These are phyloP conservation scores for Chloromonas sp. DNA, from an alignment of 163 green algal species.

Conservation along the genomic window DNA sequence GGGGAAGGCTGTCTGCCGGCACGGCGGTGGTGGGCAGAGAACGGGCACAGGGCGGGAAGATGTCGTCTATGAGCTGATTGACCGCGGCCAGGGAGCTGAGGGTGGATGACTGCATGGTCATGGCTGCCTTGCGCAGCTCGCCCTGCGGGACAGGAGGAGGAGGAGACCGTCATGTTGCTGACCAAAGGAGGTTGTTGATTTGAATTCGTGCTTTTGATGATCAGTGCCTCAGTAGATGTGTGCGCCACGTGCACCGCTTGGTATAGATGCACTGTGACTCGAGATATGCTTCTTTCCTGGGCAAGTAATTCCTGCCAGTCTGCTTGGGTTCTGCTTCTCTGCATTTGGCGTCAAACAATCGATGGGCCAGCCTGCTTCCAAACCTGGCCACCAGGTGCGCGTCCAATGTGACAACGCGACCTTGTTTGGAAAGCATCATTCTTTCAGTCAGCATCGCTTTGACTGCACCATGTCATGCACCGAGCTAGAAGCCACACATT, in stretches of 20 bases:
- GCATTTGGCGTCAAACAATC: no score
- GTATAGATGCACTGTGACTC: not conserved
- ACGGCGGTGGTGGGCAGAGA: not conserved
- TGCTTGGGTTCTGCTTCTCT: not conserved
- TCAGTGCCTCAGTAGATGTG: no score
- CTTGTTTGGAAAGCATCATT: no score
- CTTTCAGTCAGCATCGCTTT: no score
- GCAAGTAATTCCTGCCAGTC: not conserved
- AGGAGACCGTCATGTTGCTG: not conserved
- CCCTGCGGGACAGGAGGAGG: constrained; percentile 7
- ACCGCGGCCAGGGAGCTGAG: constrained; percentile 47
- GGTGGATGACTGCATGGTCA: constrained; percentile 25
- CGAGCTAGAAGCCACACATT: no score
- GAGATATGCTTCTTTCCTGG: not conserved
- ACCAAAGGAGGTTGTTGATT: not conserved
- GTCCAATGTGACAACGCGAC: no score
- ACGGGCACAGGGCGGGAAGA: constrained; percentile 59
- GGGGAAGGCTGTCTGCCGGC: not conserved
- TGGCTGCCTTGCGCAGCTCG: constrained; percentile 31
- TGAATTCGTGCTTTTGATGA: no score
- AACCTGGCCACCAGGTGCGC: no score
- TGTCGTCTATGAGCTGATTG: constrained; percentile 59
- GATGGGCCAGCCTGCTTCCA: no score
- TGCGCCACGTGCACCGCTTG: not conserved
- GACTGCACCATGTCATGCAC: no score